Evolutionary conservation across 805 yeast species (phyloP), one percentile per base, ranked within the genome.

Genomic region (Trichomonascus vanleenenianus): DNA sequence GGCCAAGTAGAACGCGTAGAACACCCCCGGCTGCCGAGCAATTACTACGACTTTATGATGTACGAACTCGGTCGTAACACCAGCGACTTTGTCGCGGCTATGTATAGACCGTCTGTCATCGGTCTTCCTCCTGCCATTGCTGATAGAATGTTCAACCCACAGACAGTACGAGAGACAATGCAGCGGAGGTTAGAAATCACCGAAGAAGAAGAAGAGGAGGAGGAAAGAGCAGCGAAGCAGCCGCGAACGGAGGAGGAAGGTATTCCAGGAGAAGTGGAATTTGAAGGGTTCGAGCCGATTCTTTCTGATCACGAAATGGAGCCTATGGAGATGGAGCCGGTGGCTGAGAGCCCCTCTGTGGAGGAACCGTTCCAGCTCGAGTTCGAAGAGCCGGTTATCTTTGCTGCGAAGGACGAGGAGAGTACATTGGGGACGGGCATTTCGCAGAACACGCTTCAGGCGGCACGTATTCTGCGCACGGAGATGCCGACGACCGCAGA

Each of bases 361-460:
- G 27, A 22, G 8, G 27, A 5, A 8, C 27, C 27, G 27, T 22
- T 22, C 8, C 7, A 22, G 27, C 4, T 22, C 8, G 27, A 22
- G 27, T 22, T 5, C 33, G 44, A 43, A 43, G 43, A 42, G 32
- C 31, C 36, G 16, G 40, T 39, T 12, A 10, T 34, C 7, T 27
- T 35, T 15, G 42, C 42, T 2, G 12, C 48, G 6, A 15, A 37
- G 25, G 40, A 35, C 10, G 40, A 35, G 35, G 15, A 8, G 14
- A 30, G 22, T 20, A 11, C 41, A 5, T 14, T 15, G 11, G 27
- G 32, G 20, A 38, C 55, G 50, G 50, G 69, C 20, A 62, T 68
- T 22, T 68, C 79, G 2, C 66, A 70, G 49, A 65, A 79, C 3
- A 80, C 87, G 0, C 59, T 67, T 2, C 73, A 75, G 51, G 70